Conservation (phyloP, 2,329 filamentous ascomycete genomes). For the Blumeria graminis region DNA sequence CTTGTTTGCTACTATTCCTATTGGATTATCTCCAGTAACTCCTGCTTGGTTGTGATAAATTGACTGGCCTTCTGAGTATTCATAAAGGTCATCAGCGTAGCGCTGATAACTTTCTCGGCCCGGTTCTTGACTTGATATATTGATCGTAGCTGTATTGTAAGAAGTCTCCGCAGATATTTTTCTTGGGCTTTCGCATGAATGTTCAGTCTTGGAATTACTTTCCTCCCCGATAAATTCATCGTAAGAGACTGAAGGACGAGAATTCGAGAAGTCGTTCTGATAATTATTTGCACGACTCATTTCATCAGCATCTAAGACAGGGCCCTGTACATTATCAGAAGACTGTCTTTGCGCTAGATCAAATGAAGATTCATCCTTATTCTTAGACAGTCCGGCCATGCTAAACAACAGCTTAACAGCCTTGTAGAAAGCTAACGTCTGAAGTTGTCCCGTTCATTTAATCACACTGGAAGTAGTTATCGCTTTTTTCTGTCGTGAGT, state of each 20-base stretch:
- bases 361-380: conserved; percentile 37
- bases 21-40: conserved; percentile 30
- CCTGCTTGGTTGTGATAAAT: conserved; percentile 56
- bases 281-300: conserved; percentile 46
- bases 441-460: too few relatives aligned
- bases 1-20: conserved; percentile 23
- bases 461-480: too few relatives aligned
- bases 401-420: conserved; percentile 15
- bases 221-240: conserved; percentile 72
- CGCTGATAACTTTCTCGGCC: conserved; percentile 71
- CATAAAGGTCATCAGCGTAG: conserved; percentile 73
- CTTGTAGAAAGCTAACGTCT: conserved; percentile 9
- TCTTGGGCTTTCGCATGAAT: conserved; percentile 15
- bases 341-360: conserved; percentile 50
- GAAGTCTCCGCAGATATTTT: conserved; percentile 9
- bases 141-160: conserved; percentile 7
- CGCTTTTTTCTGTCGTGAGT: too few relatives aligned
- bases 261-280: conserved; percentile 32
- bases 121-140: conserved; percentile 41
- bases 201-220: conserved; percentile 23
- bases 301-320: conserved; percentile 61
- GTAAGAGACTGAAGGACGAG: conserved; percentile 73
- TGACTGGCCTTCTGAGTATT: conserved; percentile 49
- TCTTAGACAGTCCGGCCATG: conserved; percentile 33
- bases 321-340: conserved; percentile 52